phyloP scores from a whole-genome alignment of 73 alveolate species.

The Urostyla sp. region DNA sequence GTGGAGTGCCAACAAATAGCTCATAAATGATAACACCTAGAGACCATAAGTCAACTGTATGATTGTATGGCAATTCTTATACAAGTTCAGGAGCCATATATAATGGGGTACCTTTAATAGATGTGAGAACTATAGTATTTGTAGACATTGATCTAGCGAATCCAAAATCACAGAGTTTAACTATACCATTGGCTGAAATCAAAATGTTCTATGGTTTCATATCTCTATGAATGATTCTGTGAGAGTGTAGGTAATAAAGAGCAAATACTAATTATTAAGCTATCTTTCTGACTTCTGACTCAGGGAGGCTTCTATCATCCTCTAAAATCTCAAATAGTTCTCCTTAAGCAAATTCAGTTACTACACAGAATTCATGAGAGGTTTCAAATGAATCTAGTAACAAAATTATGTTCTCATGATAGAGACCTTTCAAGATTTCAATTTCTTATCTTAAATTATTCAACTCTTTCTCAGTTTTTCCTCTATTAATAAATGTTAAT shows the following conservation, averaged over 20 bases:
- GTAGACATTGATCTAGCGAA: slow-evolving; percentile 99
- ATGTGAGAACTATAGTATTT: slow-evolving; percentile 96
- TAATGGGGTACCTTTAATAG: slow-evolving; percentile 99
- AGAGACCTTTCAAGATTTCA: slow-evolving; percentile 95
- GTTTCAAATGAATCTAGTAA: slow-evolving; percentile 99
- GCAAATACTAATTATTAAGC: slow-evolving; percentile 98
- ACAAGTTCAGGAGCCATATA: slow-evolving; percentile 99
- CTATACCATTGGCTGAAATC: slow-evolving; percentile 98
- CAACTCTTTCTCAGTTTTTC: slow-evolving; percentile 98
- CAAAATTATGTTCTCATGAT: slow-evolving; percentile 98
- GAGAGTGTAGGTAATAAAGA: slow-evolving; percentile 94
- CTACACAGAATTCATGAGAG: slow-evolving; percentile 97
- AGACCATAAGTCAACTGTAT: slow-evolving; percentile 99
- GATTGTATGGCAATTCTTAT: slow-evolving; percentile 98
- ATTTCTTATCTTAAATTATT: slow-evolving; percentile 98
- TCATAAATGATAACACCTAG: slow-evolving; percentile 99
- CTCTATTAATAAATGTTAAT: slow-evolving; percentile 59
- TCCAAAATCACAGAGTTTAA: slow-evolving; percentile 99
- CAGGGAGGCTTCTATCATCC: slow-evolving; percentile 99
- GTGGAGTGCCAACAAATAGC: slow-evolving; percentile 99
- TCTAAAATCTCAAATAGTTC: slow-evolving; percentile 99
- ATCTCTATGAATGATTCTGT: slow-evolving; percentile 98
- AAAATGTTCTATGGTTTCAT: slow-evolving; percentile 99
- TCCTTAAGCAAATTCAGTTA: slow-evolving; percentile 98
- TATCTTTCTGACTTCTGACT: slow-evolving; percentile 96